Conservation (phyloP, 116 monocot species). For the Posidonia oceanica region DNA sequence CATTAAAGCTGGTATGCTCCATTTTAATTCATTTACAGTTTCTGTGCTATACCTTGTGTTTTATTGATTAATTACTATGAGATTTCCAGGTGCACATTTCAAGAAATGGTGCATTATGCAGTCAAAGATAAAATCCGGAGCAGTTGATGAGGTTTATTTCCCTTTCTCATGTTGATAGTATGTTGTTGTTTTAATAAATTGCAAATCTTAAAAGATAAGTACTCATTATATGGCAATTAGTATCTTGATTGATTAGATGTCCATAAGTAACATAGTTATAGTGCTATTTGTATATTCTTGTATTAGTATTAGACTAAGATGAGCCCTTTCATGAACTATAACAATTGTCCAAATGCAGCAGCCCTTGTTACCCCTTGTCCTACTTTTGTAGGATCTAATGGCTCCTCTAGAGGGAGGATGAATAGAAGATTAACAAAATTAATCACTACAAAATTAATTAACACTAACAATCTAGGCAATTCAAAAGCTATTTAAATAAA, state of each 20-base stretch:
- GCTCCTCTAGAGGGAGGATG: too few species aligned
- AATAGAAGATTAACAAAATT: too few species aligned
- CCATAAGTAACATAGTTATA: too few species aligned
- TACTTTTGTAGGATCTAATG: too few species aligned
- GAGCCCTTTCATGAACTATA: too few species aligned
- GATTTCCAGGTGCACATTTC: slow-evolving; percentile 76
- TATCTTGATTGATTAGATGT: not conserved
- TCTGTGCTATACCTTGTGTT: not conserved
- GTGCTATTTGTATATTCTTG: not conserved
- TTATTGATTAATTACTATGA: not conserved
- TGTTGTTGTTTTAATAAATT: not conserved
- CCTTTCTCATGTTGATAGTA: not conserved
- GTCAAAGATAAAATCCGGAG: slow-evolving; percentile 86
- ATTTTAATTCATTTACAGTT: not conserved
- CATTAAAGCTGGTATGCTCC: slow-evolving; percentile 64
- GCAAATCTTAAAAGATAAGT: not conserved
- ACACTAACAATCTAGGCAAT: too few species aligned
- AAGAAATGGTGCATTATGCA: slow-evolving; percentile 99
- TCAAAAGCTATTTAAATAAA: too few species aligned
- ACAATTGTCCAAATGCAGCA: too few species aligned
- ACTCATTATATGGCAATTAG: not conserved
- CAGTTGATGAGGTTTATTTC: slow-evolving; percentile 73
- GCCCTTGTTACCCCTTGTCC: too few species aligned
- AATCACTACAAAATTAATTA: too few species aligned
- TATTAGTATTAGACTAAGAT: not conserved